A percentile compares a stretch with the other conserved stretches of the same genome.
Conservation (phyloP, 1,139 yeast genomes). For the Yamadazyma diddensiae region DNA sequence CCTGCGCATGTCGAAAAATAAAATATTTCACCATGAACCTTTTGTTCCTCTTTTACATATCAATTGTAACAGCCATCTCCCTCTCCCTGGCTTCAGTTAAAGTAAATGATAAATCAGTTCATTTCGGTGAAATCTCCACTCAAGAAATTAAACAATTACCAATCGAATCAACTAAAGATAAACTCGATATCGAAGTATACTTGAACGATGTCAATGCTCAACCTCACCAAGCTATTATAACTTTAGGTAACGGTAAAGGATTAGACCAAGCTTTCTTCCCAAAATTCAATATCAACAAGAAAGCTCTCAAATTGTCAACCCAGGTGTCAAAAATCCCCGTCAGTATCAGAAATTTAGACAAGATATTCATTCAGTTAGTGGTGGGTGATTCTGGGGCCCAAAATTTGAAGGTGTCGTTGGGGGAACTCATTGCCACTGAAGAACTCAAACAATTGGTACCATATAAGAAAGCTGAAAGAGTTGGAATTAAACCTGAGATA, state of each 20-base stretch:
- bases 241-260: slow-evolving; percentile 25
- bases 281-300: slow-evolving; percentile 17
- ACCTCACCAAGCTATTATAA: slow-evolving; percentile 30
- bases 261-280: slow-evolving; percentile 27
- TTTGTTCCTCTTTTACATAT: slow-evolving; percentile 1
- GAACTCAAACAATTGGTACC: slow-evolving; percentile 24
- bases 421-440: slow-evolving; percentile 32
- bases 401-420: slow-evolving; percentile 28
- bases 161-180: slow-evolving; percentile 33
- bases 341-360: slow-evolving; percentile 33
- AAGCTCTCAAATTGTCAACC: slow-evolving; percentile 24
- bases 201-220: slow-evolving; percentile 23
- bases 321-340: slow-evolving; percentile 35
- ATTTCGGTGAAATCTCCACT: slow-evolving; percentile 37
- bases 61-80: slow-evolving; percentile 21
- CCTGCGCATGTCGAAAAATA: neutral
- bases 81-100: slow-evolving; percentile 28
- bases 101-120: slow-evolving; percentile 23
- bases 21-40: slow-evolving; percentile 2
- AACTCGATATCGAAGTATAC: slow-evolving; percentile 26
- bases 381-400: slow-evolving; percentile 25
- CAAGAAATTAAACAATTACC: slow-evolving; percentile 31
- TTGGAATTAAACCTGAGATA: slow-evolving; percentile 63
- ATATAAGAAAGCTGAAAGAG: slow-evolving; percentile 33
- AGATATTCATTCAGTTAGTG: slow-evolving; percentile 31